Base-by-base conservation (phyloP, 805 yeast species). In the Pichia ethanolica region DNA sequence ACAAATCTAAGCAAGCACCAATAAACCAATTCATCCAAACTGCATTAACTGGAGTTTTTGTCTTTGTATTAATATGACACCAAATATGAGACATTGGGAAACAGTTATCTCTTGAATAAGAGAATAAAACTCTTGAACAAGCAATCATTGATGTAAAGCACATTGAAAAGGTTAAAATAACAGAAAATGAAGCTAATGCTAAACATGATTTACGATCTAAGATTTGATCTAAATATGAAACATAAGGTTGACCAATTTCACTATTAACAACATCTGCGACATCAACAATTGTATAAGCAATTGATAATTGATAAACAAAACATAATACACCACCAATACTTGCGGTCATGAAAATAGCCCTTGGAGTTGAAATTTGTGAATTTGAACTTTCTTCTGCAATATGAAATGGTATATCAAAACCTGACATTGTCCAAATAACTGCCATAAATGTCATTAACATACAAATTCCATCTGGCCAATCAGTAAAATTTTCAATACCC, bases 351-450 rank as follows among this genome's bases (percentile, higher is more conserved):
- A 80, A 78, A 56, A 82, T 82, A 32, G 86, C 86, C 51, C 73
- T 71, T n/a, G 89, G 88, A 10, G 83, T 80, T 5, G 85, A 85
- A 12, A 70, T 65, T 35, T 77, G 68, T 6, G 87, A 85, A 59
- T 82, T 81, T 45, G 81, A 67, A 56, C 83, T 78, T 59, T 83
- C 89, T 65, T 83, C 90, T 13, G 86, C 73, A 52, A 83, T 68
- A 59, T 84, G 89, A 69, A 82, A 83, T 0, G 89, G 86, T 26
- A 86, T 79, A 60, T 83, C 89, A 59, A 81, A 84, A 28, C 88
- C 89, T 42, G 83, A 75, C 87, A 83, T 82, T 36, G 83, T 78
- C 84, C 84, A 80, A 50, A 79, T 77, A 36, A 75, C 82, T 14
- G 83, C 81, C 59, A 78, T 61, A 63, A 79, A 79, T 5, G 79